Evolutionary conservation across 495 filamentous ascomycete genomes (phyloP).

Genomic region (Aspergillus bertholletiae): DNA sequence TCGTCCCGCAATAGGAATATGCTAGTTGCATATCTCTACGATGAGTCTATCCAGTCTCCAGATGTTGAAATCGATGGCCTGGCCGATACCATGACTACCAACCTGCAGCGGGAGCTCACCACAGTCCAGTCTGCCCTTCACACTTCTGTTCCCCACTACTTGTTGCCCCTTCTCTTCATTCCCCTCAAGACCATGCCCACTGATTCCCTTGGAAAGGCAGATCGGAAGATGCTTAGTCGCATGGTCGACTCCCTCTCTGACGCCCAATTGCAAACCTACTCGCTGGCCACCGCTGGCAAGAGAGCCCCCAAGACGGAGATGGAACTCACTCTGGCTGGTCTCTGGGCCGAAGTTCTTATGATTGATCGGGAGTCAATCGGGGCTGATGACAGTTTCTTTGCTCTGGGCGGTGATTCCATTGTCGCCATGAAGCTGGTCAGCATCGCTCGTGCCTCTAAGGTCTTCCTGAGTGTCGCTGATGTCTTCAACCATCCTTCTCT

Average conservation of each 20-base stretch:
- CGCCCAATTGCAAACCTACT: background rate
- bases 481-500: background rate
- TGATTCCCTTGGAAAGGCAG: slow-evolving; percentile 31
- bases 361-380: slow-evolving; percentile 22
- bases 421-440: slow-evolving; percentile 39
- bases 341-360: slow-evolving; percentile 16
- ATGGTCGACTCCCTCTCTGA: slow-evolving; percentile 1
- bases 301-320: background rate
- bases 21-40: too few species aligned
- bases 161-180: slow-evolving; percentile 39
- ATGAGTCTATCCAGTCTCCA: background rate
- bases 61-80: background rate
- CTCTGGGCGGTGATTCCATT: slow-evolving; percentile 53
- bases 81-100: background rate
- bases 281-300: background rate
- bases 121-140: background rate
- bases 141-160: slow-evolving; percentile 25
- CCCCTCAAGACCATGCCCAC: slow-evolving; percentile 33
- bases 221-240: slow-evolving; percentile 16
- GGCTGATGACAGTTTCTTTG: slow-evolving; percentile 47
- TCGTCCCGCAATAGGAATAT: too few species aligned
- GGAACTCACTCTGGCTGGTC: slow-evolving; percentile 11
- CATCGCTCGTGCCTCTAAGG: background rate
- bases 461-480: background rate
- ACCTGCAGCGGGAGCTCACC: too few species aligned